phyloP scores from a whole-genome alignment of 495 filamentous ascomycete species.

The Aspergillus saccharolyticus region DNA sequence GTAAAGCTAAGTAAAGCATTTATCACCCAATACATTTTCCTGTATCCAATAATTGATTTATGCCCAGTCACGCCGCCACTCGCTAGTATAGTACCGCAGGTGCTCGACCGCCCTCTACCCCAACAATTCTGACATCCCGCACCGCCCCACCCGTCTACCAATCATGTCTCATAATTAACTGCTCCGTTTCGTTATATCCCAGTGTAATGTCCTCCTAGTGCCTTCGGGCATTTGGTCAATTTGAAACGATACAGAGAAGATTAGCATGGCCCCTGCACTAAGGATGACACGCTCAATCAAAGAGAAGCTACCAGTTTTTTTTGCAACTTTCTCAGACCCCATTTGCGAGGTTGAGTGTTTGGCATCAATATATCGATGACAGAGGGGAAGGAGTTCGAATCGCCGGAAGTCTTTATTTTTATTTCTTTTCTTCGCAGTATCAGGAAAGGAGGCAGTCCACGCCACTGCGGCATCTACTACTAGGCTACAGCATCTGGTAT shows the following conservation, averaged over 20 bases:
- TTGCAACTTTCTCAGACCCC: conserved; percentile 24
- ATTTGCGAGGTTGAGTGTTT: conserved; percentile 17
- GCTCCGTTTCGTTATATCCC: conserved; percentile 20
- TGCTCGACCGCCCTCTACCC: neutral
- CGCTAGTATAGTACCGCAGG: neutral
- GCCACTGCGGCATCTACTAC: too few species aligned
- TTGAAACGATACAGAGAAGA: conserved; percentile 86
- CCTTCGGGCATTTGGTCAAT: conserved; percentile 81
- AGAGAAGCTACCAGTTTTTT: conserved; percentile 89
- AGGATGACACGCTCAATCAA: conserved; percentile 99
- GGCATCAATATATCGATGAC: neutral
- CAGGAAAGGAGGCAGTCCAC: too few species aligned
- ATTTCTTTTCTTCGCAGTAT: too few species aligned
- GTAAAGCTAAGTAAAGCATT: too few species aligned
- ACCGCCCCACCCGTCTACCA: conserved; percentile 1
- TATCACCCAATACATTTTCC: too few species aligned
- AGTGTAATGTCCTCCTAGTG: conserved; percentile 21
- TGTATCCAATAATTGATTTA: too few species aligned
- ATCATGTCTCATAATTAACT: conserved; percentile 9
- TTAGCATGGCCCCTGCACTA: conserved; percentile 99
- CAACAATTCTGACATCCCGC: conserved; percentile 16
- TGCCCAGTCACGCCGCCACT: neutral
- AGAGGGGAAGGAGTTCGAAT: conserved; percentile 7
- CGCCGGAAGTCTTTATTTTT: neutral
- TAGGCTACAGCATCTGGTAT: too few species aligned